These are phyloP conservation scores for Cryptococcus maquisensis DNA, from an alignment of 1,284 basidiomycete species.

Conservation along the genomic window DNA sequence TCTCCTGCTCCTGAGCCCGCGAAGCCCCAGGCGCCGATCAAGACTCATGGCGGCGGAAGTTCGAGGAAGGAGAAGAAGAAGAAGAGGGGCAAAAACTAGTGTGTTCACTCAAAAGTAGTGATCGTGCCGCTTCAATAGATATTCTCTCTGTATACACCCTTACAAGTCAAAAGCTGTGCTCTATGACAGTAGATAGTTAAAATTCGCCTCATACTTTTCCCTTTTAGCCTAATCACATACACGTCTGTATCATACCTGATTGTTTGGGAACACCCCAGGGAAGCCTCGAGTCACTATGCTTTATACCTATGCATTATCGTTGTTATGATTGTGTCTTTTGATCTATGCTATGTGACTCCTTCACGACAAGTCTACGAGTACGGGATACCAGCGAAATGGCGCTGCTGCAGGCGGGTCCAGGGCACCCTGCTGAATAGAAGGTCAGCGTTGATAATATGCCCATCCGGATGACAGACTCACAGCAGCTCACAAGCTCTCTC, in stretches of 20 bases:
- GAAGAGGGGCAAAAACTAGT: conserved; percentile 13
- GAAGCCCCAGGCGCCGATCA: neutral
- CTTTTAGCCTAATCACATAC: neutral
- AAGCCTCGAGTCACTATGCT: too few relatives aligned
- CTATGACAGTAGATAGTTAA: too few relatives aligned
- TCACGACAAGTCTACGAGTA: neutral
- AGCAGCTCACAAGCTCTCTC: neutral
- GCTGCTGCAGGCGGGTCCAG: too few relatives aligned
- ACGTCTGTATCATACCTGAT: neutral
- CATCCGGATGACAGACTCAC: too few relatives aligned
- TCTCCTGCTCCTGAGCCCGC: neutral
- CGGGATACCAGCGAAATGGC: neutral
- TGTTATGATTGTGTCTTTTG: neutral
- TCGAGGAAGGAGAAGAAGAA: conserved; percentile 13
- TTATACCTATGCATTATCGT: neutral
- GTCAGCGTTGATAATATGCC: neutral
- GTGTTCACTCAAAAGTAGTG: neutral
- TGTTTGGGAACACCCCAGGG: too few relatives aligned
- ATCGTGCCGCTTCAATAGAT: neutral
- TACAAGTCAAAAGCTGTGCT: too few relatives aligned
- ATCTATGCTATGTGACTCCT: neutral
- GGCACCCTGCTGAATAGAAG: neutral
- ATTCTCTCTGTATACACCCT: neutral
- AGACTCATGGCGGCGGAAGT: conserved; percentile 2
- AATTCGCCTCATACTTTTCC: neutral